Evolutionary conservation across 352 stramenopile species (phyloP).

Genomic region (Phytophthora colocasiae): DNA sequence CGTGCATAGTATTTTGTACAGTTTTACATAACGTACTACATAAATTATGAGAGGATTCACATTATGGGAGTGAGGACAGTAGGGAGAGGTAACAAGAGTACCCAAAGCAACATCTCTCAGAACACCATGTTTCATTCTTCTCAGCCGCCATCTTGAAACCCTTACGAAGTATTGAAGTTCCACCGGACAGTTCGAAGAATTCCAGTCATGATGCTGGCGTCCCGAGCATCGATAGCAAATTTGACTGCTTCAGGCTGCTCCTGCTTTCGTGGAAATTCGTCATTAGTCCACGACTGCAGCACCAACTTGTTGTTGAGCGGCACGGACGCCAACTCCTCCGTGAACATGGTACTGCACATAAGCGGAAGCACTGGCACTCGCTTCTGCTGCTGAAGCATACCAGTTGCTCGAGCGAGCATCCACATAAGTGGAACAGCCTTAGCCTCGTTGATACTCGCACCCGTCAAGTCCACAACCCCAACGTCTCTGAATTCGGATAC

Average conservation of each 20-base stretch:
- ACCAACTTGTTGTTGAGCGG: conserved; percentile 41
- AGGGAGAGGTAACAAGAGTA: too few species aligned
- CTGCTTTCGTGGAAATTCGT: conserved; percentile 9
- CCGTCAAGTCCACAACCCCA: conserved; percentile 53
- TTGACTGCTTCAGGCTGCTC: conserved; percentile 24
- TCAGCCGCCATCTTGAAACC: too few species aligned
- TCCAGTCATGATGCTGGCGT: conserved; percentile 31
- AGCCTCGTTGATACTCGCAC: conserved; percentile 15
- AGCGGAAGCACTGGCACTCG: conserved; percentile 60
- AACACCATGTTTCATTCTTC: too few species aligned
- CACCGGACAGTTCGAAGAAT: conserved; percentile 65
- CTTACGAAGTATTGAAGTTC: conserved; percentile 3
- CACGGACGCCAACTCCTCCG: conserved; percentile 39
- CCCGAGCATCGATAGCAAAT: conserved; percentile 35
- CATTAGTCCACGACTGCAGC: conserved; percentile 42
- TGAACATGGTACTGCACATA: conserved; percentile 60
- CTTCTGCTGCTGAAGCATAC: conserved; percentile 54
- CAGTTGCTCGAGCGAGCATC: conserved; percentile 55
- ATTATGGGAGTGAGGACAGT: too few species aligned
- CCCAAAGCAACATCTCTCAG: too few species aligned
- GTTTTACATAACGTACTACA: too few species aligned
- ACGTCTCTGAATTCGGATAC: conserved; percentile 64
- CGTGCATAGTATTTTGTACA: too few species aligned
- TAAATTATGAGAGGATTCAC: too few species aligned
- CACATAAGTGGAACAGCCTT: conserved; percentile 59